These are phyloP conservation scores for Meripilus lineatus DNA, from an alignment of 1,284 basidiomycete genomes.

Conservation along the genomic window DNA sequence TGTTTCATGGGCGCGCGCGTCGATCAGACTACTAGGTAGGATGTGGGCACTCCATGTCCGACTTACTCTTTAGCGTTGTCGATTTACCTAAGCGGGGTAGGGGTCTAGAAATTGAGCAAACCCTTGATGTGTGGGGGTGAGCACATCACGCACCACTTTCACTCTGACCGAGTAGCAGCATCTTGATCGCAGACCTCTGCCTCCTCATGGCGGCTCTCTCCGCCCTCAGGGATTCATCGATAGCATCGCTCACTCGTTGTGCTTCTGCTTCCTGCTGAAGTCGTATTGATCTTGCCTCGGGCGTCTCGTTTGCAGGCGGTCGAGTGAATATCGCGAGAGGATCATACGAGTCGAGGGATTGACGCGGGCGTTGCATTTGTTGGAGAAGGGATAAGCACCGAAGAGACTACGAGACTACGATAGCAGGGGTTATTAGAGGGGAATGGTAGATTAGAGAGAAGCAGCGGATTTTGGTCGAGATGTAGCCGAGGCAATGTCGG, in stretches of 20 bases:
- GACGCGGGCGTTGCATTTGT: no score
- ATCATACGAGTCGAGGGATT: no score
- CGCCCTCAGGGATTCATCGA: constrained; percentile 57
- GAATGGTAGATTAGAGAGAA: no score
- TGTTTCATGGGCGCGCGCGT: constrained; percentile 15
- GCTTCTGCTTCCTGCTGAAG: constrained; percentile 53
- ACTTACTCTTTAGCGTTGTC: constrained; percentile 27
- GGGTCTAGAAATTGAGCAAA: neutral
- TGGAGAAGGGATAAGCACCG: no score
- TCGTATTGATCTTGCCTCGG: constrained; percentile 40
- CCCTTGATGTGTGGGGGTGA: neutral
- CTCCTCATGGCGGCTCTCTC: constrained; percentile 54
- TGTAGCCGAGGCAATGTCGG: no score
- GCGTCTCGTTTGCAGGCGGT: constrained; percentile 53
- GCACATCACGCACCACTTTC: constrained; percentile 58
- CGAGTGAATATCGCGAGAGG: constrained; percentile 52
- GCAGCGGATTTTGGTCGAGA: no score
- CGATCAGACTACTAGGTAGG: neutral
- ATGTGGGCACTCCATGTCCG: neutral
- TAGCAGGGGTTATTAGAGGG: no score
- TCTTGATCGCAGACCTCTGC: constrained; percentile 48
- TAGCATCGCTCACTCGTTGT: constrained; percentile 47
- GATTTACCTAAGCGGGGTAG: constrained; percentile 28
- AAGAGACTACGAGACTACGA: no score
- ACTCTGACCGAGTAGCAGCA: constrained; percentile 58